Evolutionary conservation across 2,329 filamentous ascomycete species (phyloP).

Genomic region (Paraconiothyrium brasiliense): DNA sequence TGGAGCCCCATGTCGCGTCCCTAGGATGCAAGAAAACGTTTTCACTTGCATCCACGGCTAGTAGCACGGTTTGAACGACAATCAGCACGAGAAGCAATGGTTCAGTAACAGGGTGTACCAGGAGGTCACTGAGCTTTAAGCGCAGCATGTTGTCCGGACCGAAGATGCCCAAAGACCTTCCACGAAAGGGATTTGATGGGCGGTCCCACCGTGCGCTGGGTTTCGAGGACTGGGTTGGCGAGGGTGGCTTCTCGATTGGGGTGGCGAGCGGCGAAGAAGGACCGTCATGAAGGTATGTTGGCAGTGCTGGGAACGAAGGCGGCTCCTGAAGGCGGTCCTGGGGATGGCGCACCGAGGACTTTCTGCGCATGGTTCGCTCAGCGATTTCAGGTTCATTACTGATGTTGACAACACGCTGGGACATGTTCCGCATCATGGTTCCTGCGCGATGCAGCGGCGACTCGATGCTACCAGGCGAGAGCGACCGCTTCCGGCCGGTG

Average conservation of each 20-base stretch:
- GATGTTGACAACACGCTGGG: conserved; percentile 96
- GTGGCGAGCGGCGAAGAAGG: conserved; percentile 41
- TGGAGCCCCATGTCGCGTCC: conserved; percentile 71
- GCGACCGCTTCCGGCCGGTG: conserved; percentile 58
- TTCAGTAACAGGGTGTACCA: conserved; percentile 88
- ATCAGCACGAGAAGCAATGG: conserved; percentile 88
- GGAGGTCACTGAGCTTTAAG: conserved; percentile 77
- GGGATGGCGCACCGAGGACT: conserved; percentile 64
- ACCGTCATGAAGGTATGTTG: conserved; percentile 58
- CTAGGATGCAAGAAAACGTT: conserved; percentile 73
- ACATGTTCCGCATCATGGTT: conserved; percentile 74
- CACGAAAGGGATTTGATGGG: conserved; percentile 78
- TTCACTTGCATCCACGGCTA: conserved; percentile 82
- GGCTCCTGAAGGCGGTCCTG: conserved; percentile 63
- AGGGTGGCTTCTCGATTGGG: conserved; percentile 51
- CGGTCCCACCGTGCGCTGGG: conserved; percentile 55
- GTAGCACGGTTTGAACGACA: conserved; percentile 84
- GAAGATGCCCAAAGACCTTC: conserved; percentile 86
- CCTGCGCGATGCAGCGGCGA: conserved; percentile 60
- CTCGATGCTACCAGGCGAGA: conserved; percentile 56
- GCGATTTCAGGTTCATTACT: conserved; percentile 89
- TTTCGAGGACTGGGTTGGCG: conserved; percentile 34
- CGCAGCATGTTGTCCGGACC: conserved; percentile 79
- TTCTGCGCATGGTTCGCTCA: conserved; percentile 73
- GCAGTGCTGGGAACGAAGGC: conserved; percentile 62